phyloP scores from a whole-genome alignment of 257 asterid species.

The Solanum tarijense region DNA sequence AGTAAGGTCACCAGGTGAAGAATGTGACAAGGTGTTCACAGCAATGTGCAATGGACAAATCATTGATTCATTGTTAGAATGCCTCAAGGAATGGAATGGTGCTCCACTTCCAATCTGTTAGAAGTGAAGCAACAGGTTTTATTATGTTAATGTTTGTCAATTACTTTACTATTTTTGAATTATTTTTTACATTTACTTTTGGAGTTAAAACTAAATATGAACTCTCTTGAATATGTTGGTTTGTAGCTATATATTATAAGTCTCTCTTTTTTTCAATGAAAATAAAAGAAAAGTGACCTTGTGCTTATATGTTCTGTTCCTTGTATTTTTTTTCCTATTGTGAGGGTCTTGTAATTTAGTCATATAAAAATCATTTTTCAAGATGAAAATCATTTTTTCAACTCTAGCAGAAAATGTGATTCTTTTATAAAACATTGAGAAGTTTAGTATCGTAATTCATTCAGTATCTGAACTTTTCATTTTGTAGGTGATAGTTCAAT shows the following conservation, averaged over 20 bases:
- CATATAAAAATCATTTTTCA: too few species aligned
- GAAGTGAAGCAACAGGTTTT: not conserved
- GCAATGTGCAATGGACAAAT: slow-evolving; percentile 54
- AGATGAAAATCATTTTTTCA: too few species aligned
- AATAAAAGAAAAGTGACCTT: not conserved
- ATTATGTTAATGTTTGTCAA: not conserved
- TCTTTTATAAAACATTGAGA: too few species aligned
- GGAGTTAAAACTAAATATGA: not conserved
- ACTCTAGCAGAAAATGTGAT: too few species aligned
- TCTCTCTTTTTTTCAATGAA: not conserved
- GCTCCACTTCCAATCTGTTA: slow-evolving; percentile 72
- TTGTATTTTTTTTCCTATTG: not conserved
- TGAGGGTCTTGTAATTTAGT: not conserved
- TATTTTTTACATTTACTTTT: not conserved
- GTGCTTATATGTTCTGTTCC: not conserved
- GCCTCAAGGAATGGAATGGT: slow-evolving; percentile 66
- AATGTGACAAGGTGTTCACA: slow-evolving; percentile 69
- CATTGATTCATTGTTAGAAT: slow-evolving; percentile 67
- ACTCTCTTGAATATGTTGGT: not conserved
- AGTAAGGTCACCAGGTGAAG: slow-evolving; percentile 72
- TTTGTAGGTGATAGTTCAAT: rapidly evolving
- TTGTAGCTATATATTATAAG: not conserved
- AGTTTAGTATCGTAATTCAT: not conserved
- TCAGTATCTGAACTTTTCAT: too few species aligned
- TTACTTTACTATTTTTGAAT: not conserved